Evolutionary conservation across 2,329 filamentous ascomycete species (phyloP).

Genomic region (Aureobasidium sp.): DNA sequence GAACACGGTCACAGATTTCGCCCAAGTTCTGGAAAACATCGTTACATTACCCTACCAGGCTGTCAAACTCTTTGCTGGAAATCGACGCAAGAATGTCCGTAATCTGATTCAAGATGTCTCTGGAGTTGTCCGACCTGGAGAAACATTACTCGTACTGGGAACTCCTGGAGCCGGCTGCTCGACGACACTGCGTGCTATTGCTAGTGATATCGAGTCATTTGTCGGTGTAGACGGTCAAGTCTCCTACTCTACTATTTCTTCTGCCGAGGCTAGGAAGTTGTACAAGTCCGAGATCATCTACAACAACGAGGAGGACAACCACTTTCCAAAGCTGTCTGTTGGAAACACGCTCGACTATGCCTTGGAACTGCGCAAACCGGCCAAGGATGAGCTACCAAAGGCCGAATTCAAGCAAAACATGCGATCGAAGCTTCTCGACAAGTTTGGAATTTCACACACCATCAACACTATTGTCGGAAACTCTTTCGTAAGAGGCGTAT

Average conservation of each 20-base stretch:
- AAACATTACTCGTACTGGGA: conserved; percentile 19
- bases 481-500: conserved; percentile 55
- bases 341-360: conserved; percentile 53
- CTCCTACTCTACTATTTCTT: conserved; percentile 37
- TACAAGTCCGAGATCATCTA: conserved; percentile 57
- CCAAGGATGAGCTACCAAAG: conserved; percentile 49
- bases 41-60: conserved; percentile 9
- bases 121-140: conserved; percentile 14
- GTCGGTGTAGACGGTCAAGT: conserved; percentile 47
- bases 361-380: conserved; percentile 51
- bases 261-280: conserved; percentile 62
- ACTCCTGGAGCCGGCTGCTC: conserved; percentile 45
- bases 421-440: conserved; percentile 62
- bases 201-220: conserved; percentile 45
- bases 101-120: conserved; percentile 16
- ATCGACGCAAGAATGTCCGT: background rate
- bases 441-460: conserved; percentile 60
- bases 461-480: conserved; percentile 50
- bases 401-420: conserved; percentile 52
- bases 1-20: conserved; percentile 16
- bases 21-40: conserved; percentile 11
- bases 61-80: conserved; percentile 10
- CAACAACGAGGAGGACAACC: conserved; percentile 43
- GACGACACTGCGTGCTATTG: conserved; percentile 59
- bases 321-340: conserved; percentile 52